A percentile compares a stretch with the other conserved stretches of the same genome.
These are phyloP conservation scores for Adansonia digitata DNA, from an alignment of 345 rosid genomes.

Conservation along the genomic window DNA sequence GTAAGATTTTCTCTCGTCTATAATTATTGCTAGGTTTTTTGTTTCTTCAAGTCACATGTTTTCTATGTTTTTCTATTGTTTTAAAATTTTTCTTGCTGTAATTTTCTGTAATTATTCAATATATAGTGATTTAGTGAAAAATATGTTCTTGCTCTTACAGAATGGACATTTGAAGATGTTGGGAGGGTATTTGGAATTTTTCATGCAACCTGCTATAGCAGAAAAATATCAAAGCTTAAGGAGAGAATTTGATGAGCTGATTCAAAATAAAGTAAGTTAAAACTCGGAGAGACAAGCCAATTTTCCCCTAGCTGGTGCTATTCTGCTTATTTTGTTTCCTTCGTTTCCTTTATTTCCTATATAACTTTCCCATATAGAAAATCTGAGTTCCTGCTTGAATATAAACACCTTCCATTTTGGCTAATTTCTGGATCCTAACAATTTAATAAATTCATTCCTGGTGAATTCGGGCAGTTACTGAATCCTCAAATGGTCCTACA, in stretches of 20 bases:
- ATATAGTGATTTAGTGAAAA: neutral
- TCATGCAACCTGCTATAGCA: slow-evolving; percentile 62
- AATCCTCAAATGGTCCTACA: slow-evolving; percentile 61
- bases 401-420: neutral
- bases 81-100: neutral
- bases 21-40: slow-evolving; percentile 12
- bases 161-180: slow-evolving; percentile 91
- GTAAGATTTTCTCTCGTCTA: slow-evolving; percentile 34
- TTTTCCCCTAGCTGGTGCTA: neutral
- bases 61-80: neutral
- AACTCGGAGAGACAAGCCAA: neutral
- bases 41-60: neutral
- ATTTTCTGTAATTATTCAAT: neutral
- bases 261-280: slow-evolving; percentile 67
- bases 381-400: neutral
- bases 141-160: slow-evolving; percentile 28
- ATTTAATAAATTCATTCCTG: slow-evolving; percentile 16
- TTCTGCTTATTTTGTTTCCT: slow-evolving; percentile 6
- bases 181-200: slow-evolving; percentile 88
- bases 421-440: neutral
- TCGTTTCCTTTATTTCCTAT: neutral
- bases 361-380: neutral
- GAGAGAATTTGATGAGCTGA: slow-evolving; percentile 76
- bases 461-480: slow-evolving; percentile 43
- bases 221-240: slow-evolving; percentile 57